phyloP scores from a whole-genome alignment of 352 stramenopile genomes.

The Globisporangium nunn region DNA sequence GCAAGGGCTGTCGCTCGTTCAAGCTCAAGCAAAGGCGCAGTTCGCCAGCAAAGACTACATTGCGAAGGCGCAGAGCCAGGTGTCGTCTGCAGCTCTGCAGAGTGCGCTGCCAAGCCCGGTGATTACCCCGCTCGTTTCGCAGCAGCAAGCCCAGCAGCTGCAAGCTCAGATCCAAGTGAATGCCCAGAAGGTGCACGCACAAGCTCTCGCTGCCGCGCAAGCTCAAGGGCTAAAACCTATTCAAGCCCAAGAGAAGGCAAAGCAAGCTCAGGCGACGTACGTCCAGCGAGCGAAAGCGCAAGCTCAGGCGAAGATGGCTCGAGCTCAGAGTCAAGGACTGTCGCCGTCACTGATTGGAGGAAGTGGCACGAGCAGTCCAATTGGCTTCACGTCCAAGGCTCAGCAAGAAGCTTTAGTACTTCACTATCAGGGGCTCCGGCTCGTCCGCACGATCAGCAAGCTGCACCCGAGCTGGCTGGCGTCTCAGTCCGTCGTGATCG shows the following conservation, averaged over 20 bases:
- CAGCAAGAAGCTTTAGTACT: slow-evolving; percentile 91
- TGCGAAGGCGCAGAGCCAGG: slow-evolving; percentile 78
- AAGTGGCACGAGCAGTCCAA: slow-evolving; percentile 18
- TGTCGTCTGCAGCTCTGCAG: slow-evolving; percentile 56
- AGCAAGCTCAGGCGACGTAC: slow-evolving; percentile 85
- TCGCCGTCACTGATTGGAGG: slow-evolving; percentile 24
- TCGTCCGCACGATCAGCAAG: slow-evolving; percentile 89
- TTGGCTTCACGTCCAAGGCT: slow-evolving; percentile 55
- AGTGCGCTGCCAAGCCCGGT: slow-evolving; percentile 37
- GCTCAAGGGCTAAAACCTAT: slow-evolving; percentile 80
- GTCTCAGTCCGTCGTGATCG: slow-evolving; percentile 83
- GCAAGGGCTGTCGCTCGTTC: slow-evolving; percentile 77
- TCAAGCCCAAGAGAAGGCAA: slow-evolving; percentile 86
- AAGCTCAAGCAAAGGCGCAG: slow-evolving; percentile 82
- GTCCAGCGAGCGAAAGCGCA: slow-evolving; percentile 83
- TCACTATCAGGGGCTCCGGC: slow-evolving; percentile 90
- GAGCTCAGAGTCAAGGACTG: slow-evolving; percentile 56
- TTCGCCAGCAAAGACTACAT: slow-evolving; percentile 89
- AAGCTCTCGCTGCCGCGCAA: slow-evolving; percentile 82
- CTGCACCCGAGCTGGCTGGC: slow-evolving; percentile 88
- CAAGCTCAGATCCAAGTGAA: slow-evolving; percentile 88
- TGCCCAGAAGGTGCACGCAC: slow-evolving; percentile 83
- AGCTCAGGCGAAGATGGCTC: slow-evolving; percentile 81
- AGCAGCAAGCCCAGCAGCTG: slow-evolving; percentile 81
- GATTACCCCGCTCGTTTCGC: slow-evolving; percentile 50